Conservation (phyloP, 257 asterid genomes). For the Nicotiana benthamiana region DNA sequence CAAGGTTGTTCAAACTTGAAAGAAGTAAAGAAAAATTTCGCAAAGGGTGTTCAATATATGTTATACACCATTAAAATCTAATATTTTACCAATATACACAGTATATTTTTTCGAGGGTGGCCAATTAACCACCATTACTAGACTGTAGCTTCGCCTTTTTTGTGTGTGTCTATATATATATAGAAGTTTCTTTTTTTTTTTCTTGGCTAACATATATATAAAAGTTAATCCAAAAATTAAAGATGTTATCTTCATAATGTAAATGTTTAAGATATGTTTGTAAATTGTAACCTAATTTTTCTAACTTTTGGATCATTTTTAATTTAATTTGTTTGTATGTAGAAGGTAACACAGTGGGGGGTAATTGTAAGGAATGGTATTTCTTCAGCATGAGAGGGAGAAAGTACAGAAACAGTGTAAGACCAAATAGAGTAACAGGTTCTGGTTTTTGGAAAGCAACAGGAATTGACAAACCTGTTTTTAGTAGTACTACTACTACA, state of each 20-base stretch:
- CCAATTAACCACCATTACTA: too few relatives aligned
- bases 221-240: neutral
- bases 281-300: neutral
- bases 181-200: too few relatives aligned
- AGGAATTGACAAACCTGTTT: slow-evolving; percentile 15
- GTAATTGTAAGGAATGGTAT: slow-evolving; percentile 44
- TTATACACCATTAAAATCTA: too few relatives aligned
- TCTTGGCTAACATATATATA: too few relatives aligned
- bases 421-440: slow-evolving; percentile 27
- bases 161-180: too few relatives aligned
- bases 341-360: slow-evolving; percentile 3
- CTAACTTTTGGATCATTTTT: neutral
- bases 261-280: neutral
- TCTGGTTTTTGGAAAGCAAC: slow-evolving; percentile 25
- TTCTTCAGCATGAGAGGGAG: slow-evolving; percentile 53
- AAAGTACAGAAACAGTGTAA: slow-evolving; percentile 42
- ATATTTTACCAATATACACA: too few relatives aligned
- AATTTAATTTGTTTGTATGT: neutral
- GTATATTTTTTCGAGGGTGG: too few relatives aligned
- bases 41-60: too few relatives aligned
- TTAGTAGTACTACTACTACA: neutral
- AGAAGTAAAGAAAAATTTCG: too few relatives aligned
- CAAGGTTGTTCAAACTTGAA: too few relatives aligned
- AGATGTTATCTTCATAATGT: neutral
- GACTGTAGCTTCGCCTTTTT: too few relatives aligned